Percentiles rank a stretch among this genome's conserved stretches.
phyloP scores from a whole-genome alignment of 2,329 filamentous ascomycete species.

The Fusarium sp. region DNA sequence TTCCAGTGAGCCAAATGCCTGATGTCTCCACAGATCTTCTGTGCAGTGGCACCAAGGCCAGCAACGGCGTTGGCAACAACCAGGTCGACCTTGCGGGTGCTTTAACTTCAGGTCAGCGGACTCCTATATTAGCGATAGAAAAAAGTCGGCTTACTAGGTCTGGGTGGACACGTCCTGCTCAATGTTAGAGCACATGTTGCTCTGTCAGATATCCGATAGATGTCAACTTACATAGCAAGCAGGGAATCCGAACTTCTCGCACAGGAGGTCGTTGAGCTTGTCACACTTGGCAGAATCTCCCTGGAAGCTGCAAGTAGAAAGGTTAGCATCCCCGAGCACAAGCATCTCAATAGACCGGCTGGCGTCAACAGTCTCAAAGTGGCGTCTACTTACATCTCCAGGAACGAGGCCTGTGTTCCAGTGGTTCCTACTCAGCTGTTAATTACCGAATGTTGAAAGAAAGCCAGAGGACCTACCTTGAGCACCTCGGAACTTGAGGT shows the following conservation, averaged over 20 bases:
- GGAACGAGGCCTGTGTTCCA: conserved; percentile 82
- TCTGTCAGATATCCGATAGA: background rate
- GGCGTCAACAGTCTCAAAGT: background rate
- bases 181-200: background rate
- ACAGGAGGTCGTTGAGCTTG: conserved; percentile 66
- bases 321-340: background rate
- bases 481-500: background rate
- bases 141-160: conserved; percentile 48
- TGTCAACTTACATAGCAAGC: conserved; percentile 51
- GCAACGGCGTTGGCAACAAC: conserved; percentile 83
- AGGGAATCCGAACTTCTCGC: conserved; percentile 66
- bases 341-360: background rate
- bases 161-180: conserved; percentile 69
- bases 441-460: background rate
- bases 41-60: conserved; percentile 81
- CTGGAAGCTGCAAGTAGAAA: conserved; percentile 50
- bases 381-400: conserved; percentile 33
- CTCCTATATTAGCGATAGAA: background rate
- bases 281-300: conserved; percentile 63
- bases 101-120: background rate
- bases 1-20: conserved; percentile 80
- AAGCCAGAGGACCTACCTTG: background rate
- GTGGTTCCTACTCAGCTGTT: conserved; percentile 54
- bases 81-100: conserved; percentile 83
- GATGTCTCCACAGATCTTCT: conserved; percentile 79